Percentiles rank a stretch among this genome's conserved stretches.
Conservation (phyloP, 805 yeast species). For the Candida caryicola region DNA sequence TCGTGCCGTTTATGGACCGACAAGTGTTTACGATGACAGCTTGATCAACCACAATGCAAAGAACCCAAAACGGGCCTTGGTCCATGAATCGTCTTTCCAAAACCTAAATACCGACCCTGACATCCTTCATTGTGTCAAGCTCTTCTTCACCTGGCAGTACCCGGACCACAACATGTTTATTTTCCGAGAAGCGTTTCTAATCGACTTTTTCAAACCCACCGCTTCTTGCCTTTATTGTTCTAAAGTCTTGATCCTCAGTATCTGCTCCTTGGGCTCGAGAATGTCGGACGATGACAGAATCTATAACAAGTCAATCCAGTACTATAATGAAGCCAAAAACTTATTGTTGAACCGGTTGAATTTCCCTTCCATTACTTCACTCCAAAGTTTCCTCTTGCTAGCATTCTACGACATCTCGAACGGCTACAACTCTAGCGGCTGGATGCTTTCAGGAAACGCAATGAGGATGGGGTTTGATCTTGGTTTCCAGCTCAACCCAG, state of each 20-base stretch:
- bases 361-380: slow-evolving; percentile 50
- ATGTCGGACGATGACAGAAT: slow-evolving; percentile 44
- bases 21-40: slow-evolving; percentile 40
- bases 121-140: slow-evolving; percentile 35
- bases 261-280: slow-evolving; percentile 59
- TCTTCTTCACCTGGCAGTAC: slow-evolving; percentile 63
- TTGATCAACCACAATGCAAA: slow-evolving; percentile 18
- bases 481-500: slow-evolving; percentile 61
- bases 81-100: slow-evolving; percentile 16
- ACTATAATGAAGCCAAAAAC: slow-evolving; percentile 47
- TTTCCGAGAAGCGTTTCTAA: slow-evolving; percentile 60
- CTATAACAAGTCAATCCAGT: slow-evolving; percentile 39
- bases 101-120: slow-evolving; percentile 34
- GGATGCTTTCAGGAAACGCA: slow-evolving; percentile 63
- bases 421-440: slow-evolving; percentile 56
- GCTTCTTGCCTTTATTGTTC: slow-evolving; percentile 54
- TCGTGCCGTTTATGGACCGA: slow-evolving; percentile 44
- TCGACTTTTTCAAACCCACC: slow-evolving; percentile 58
- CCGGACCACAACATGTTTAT: slow-evolving; percentile 62
- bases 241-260: slow-evolving; percentile 49
- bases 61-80: slow-evolving; percentile 1
- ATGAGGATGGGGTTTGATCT: slow-evolving; percentile 63
- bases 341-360: slow-evolving; percentile 42
- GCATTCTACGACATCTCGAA: slow-evolving; percentile 62
- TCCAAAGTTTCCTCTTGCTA: slow-evolving; percentile 56